Evolutionary conservation across 139 green algal species (phyloP).

Genomic region (Micractinium conductrix): DNA sequence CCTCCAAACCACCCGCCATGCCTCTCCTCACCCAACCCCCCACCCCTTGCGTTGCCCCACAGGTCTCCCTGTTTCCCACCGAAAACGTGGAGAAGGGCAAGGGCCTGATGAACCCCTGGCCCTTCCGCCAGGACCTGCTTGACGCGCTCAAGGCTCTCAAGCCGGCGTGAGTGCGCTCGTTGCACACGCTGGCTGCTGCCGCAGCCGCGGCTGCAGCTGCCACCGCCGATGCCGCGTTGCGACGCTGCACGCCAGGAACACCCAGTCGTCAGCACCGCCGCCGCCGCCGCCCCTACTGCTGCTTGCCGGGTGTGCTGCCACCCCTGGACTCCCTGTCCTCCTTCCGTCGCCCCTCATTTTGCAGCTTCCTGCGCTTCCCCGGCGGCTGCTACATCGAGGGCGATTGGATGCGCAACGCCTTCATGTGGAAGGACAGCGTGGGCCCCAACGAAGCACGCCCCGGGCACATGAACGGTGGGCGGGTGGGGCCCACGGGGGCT

Average conservation of each 20-base stretch:
- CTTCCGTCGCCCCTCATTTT: background rate
- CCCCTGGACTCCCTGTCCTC: no score
- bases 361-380: conserved; percentile 66
- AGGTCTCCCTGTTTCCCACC: conserved; percentile 51
- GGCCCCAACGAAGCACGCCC: conserved; percentile 54
- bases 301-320: background rate
- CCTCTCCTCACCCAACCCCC: no score
- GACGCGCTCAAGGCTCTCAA: conserved; percentile 41
- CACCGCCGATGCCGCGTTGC: no score
- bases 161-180: conserved; percentile 36
- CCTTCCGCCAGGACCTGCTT: conserved; percentile 52
- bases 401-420: conserved; percentile 54
- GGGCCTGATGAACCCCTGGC: conserved; percentile 44
- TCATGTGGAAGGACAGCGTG: conserved; percentile 61
- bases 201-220: no score
- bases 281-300: background rate
- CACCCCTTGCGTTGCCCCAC: no score
- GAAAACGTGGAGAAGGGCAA: conserved; percentile 36
- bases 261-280: no score
- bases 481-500: no score
- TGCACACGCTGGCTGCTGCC: no score
- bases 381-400: conserved; percentile 78
- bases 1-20: no score
- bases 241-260: no score
- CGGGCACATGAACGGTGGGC: conserved; percentile 63